Evolutionary conservation across 805 yeast species (phyloP), one percentile per base, ranked within the genome.

Genomic region (Yarrowia yakushimensis): DNA sequence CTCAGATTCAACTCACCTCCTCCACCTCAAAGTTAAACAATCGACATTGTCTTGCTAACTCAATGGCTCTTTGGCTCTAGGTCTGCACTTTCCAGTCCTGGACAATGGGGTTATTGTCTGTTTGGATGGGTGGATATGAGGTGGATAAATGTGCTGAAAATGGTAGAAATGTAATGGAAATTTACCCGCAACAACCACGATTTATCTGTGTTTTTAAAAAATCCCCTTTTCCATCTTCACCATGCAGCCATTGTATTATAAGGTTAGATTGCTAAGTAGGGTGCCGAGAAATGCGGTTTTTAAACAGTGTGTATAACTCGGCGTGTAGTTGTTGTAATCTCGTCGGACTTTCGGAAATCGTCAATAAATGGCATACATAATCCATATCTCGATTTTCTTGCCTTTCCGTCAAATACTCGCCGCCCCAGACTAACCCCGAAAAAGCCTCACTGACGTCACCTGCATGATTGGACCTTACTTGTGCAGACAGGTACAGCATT

Each of bases 31-130:
- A 48, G 39, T 48, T 31, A 48, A 31, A 48, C 55, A 48, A 48
- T 48, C 28, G 22, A 20, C 39, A 48, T 48, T 48, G 55, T 48
- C 55, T 48, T 48, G 55, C 55, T 48, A 48, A 48, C 55, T 48
- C 55, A 48, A 48, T 48, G 55, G 55, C 55, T 9, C 30, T 15
- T 48, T 20, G 28, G 8, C 39, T 33, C 23, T n/a, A 5, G 3
- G 6, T 22, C 30, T 48, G 28, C 11, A 31, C n/a, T 39, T 48
- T 31, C 55, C 39, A 4, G 30, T 18, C 25, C n/a, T 33, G 33
- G 48, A 4, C 17, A 17, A 3, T 22, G 20, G 39, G 10, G 22
- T 22, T 17, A 17, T 15, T 20, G 23, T 18, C 23, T 25, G 12
- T n/a, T n/a, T n/a, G n/a, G n/a, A n/a, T n/a, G 10, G 30, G 6